Conservation (phyloP, 805 yeast species). For the Nakazawaea sp. region DNA sequence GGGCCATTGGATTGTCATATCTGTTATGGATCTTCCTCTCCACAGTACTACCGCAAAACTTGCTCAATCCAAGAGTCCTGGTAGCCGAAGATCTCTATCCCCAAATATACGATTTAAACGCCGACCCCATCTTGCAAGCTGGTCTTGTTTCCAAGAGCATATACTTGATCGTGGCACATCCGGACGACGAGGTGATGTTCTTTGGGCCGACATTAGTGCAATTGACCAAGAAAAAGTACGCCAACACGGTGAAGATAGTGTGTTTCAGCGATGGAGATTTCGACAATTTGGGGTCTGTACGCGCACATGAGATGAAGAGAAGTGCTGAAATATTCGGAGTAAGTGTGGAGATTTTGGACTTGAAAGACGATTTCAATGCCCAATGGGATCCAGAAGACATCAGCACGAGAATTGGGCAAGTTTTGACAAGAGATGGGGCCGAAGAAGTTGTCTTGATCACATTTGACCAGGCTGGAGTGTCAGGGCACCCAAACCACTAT, state of each 20-base stretch:
- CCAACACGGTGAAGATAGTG: slow-evolving; percentile 48
- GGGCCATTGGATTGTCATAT: slow-evolving; percentile 18
- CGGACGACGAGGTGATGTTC: slow-evolving; percentile 98
- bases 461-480: slow-evolving; percentile 78
- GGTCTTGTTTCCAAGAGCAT: slow-evolving; percentile 18
- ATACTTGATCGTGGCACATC: slow-evolving; percentile 78
- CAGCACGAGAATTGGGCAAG: slow-evolving; percentile 7
- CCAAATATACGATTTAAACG: slow-evolving; percentile 3
- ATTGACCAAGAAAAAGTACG: slow-evolving; percentile 34
- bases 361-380: slow-evolving; percentile 61
- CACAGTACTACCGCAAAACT: slow-evolving; percentile 31
- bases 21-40: slow-evolving; percentile 31
- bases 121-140: slow-evolving; percentile 1
- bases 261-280: slow-evolving; percentile 78
- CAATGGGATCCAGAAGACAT: slow-evolving; percentile 50
- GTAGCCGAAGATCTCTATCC: slow-evolving; percentile 4
- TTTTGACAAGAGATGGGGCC: slow-evolving; percentile 12
- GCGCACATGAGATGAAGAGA: slow-evolving; percentile 52
- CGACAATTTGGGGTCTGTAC: slow-evolving; percentile 59
- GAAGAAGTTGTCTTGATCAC: slow-evolving; percentile 47
- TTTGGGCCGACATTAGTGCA: slow-evolving; percentile 74
- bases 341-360: slow-evolving; percentile 31
- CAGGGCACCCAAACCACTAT: slow-evolving; percentile 82
- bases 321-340: slow-evolving; percentile 54
- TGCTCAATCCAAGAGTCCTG: slow-evolving; percentile 9